Evolutionary conservation across 257 asterid species (phyloP), one percentile per base, ranked within the genome.

Genomic region (Perilla frutescens): DNA sequence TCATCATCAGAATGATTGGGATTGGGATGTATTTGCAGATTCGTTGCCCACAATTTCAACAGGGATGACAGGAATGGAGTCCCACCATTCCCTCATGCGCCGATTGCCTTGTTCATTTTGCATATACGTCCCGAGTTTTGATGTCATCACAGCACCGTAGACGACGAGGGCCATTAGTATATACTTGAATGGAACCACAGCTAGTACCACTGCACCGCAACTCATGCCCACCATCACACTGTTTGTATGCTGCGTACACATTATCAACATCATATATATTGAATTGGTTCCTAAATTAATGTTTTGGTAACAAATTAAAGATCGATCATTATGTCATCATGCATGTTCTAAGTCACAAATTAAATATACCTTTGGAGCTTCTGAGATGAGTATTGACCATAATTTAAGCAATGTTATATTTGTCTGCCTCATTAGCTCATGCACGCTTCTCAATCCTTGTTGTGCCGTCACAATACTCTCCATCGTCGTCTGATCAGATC

Each of bases 41-140:
- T 26, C 76, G 61, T 68, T 76, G 62, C 88, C 90, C 39, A 72
- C 76, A 39, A 86, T 9, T 72, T 89, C 91, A 0, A 93, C 90
- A 0, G 91, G 90, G 8, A 86, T 76, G 6, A 93, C 79, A 1
- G 97, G 96, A 70, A 93, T 91, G 4, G 97, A 88, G 68, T 91
- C 96, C 98, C 98, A 93, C 98, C 97, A 93, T 76, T 91, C 98
- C 75, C 76, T 80, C 9, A 88, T 59, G 4, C 97, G 84, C 12
- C 97, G 81, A 36, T 89, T 86, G 9, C 96, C 88, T 47, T 75
- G 86, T 1, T 91, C 94, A 11, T 68, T 87, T 57, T 84, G 84
- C 77, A 80, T 56, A 5, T 2, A 12, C 78, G 79, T 82, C 72
- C 90, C 94, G 13, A 84, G 4, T 61, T 68, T 72, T 4, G 92